Conservation (phyloP, 495 filamentous ascomycete species). For the Xanthoparmelia taractica region DNA sequence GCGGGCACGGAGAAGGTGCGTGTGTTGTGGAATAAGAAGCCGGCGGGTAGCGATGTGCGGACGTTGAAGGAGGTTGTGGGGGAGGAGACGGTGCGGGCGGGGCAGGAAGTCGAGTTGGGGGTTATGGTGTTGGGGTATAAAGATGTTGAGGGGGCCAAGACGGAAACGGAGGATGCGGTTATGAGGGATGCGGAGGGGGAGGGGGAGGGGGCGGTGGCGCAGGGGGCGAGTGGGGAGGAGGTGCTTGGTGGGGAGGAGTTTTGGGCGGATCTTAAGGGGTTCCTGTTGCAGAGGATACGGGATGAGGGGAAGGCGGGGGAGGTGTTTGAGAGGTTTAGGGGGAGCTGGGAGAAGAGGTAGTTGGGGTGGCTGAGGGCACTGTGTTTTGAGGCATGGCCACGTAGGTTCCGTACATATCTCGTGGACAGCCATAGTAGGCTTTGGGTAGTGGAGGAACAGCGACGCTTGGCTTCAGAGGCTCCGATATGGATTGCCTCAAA, state of each 20-base stretch:
- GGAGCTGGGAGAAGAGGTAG: slow-evolving; percentile 49
- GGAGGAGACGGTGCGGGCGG: slow-evolving; percentile 43
- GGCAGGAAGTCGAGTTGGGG: slow-evolving; percentile 56
- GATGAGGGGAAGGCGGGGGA: slow-evolving; percentile 61
- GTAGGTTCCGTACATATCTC: background rate
- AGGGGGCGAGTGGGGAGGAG: slow-evolving; percentile 48
- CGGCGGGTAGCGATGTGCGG: slow-evolving; percentile 63
- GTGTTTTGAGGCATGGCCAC: background rate
- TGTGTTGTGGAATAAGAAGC: slow-evolving; percentile 75
- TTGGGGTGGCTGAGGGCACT: background rate
- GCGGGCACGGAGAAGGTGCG: slow-evolving; percentile 59
- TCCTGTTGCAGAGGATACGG: slow-evolving; percentile 66
- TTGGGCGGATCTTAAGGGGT: slow-evolving; percentile 81
- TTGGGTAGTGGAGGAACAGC: background rate
- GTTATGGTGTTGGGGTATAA: slow-evolving; percentile 67
- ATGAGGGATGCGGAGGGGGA: slow-evolving; percentile 20
- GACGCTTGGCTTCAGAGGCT: background rate
- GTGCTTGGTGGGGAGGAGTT: slow-evolving; percentile 66
- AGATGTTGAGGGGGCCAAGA: slow-evolving; percentile 29
- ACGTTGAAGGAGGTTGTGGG: slow-evolving; percentile 45
- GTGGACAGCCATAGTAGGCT: background rate
- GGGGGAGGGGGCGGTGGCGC: slow-evolving; percentile 38
- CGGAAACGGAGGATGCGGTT: slow-evolving; percentile 26
- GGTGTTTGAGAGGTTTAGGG: slow-evolving; percentile 57
- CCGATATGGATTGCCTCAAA: background rate